Base-by-base conservation (phyloP, 2,329 filamentous ascomycete species). In the Leptodontidium sp. region DNA sequence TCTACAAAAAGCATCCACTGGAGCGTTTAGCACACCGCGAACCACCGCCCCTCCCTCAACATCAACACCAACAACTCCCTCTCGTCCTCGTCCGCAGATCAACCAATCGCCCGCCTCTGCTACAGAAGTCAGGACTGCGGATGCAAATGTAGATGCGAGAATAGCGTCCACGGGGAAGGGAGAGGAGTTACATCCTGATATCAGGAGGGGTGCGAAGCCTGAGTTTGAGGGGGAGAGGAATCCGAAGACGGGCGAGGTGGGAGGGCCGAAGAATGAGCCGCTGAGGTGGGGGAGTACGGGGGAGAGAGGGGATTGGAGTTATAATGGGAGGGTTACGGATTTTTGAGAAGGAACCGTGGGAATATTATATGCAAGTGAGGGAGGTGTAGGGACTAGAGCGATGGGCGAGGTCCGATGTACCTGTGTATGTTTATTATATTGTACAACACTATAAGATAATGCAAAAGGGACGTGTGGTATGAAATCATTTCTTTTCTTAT, bases 231-330 rank as follows among this genome's bases (percentile, higher is more conserved):
- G 96, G 68, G 94, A 98, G 65, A 86, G 85, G 66, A 98, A 99
- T 80, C 96, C 96, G 2, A 91, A 91, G 84, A 99, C 96, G 1
- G 96, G 96, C 29, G 96, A 99, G 85, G 89, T 98, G 12, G 96
- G 96, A 6, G 96, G 96, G 0, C 96, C 96, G 6, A 99, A 98
- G 89, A 98, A 97, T 78, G 95, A 99, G 81, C 96, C 96, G 63
- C 78, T 98, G 78, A 84, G 94, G 75, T 98, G 95, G 95, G 94
- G 94, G 0, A 84, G 86, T 21, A 79, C 76, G 0, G 90, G 93
- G 0, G 90, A 92, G 79, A 77, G 70, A 15, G 77, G 76, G 0
- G 88, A 91, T 76, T 99, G 94, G 91, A 98, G 93, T 79, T 99
- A 93, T 80, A 98, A 98, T 80, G 96, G 96, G 58, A 85, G 95